phyloP scores from a whole-genome alignment of 1,139 yeast genomes.

The Pneumocystis sp. region DNA sequence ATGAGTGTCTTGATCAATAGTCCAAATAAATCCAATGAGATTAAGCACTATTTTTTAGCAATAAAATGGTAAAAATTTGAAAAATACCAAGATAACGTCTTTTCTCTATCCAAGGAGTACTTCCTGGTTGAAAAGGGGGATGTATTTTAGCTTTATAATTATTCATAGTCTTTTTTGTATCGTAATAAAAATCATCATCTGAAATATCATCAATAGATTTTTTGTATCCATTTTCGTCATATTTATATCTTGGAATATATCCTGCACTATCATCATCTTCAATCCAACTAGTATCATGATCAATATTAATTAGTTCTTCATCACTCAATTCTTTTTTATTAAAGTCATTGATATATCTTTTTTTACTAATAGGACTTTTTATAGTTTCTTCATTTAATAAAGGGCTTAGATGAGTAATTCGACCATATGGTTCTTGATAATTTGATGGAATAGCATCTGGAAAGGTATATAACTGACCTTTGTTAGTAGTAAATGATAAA shows the following conservation, averaged over 20 bases:
- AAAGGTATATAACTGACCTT: conserved; percentile 23
- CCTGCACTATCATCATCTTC: conserved; percentile 46
- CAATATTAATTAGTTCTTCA: conserved; percentile 13
- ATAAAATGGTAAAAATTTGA: background rate
- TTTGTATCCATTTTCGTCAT: conserved; percentile 17
- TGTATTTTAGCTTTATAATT: conserved; percentile 12
- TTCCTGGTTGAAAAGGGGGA: conserved; percentile 55
- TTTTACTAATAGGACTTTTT: conserved; percentile 22
- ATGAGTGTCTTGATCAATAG: conserved; percentile 44
- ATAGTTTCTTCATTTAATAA: conserved; percentile 10
- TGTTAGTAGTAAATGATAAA: conserved; percentile 22
- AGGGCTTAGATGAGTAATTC: conserved; percentile 13
- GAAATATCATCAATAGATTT: conserved; percentile 7
- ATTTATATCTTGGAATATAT: conserved; percentile 22
- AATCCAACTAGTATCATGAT: conserved; percentile 28
- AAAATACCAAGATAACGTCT: conserved; percentile 52
- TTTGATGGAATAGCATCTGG: conserved; percentile 13
- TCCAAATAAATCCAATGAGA: conserved; percentile 67
- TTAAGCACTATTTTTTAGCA: conserved; percentile 34
- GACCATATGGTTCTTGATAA: conserved; percentile 11
- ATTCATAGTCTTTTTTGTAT: conserved; percentile 1
- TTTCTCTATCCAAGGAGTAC: conserved; percentile 62
- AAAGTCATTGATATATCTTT: conserved; percentile 19
- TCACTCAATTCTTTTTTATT: conserved; percentile 14
- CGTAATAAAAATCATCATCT: background rate